phyloP scores from a whole-genome alignment of 2,329 filamentous ascomycete species.

The Venturia nashicola region DNA sequence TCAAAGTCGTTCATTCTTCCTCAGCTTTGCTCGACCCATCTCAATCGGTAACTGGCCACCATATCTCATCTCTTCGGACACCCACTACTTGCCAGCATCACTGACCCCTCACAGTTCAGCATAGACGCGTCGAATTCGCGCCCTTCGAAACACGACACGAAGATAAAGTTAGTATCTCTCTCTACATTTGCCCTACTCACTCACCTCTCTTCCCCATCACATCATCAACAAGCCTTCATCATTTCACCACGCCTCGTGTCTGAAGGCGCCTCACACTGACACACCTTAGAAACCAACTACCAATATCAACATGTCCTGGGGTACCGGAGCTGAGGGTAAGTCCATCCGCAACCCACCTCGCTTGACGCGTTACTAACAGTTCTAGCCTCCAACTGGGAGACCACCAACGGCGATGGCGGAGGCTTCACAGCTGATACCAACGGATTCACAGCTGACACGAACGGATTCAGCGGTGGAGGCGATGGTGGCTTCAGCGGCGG shows the following conservation, averaged over 20 bases:
- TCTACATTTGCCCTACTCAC: neutral
- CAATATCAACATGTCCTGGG: neutral
- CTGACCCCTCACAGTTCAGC: neutral
- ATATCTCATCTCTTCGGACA: neutral
- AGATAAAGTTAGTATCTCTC: neutral
- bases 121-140: neutral
- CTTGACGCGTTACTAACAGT: neutral
- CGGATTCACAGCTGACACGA: slow-evolving; percentile 10
- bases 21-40: neutral
- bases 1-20: neutral
- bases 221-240: neutral
- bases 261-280: neutral
- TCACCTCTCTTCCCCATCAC: neutral
- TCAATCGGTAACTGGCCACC: neutral
- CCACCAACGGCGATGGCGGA: neutral
- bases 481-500: slow-evolving; percentile 13
- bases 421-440: slow-evolving; percentile 10
- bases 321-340: neutral
- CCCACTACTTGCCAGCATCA: neutral
- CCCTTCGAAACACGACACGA: neutral
- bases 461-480: slow-evolving; percentile 12
- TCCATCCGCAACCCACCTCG: neutral
- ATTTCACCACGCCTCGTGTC: neutral
- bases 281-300: neutral
- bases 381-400: neutral